Evolutionary conservation across 2,329 filamentous ascomycete genomes (phyloP).

Genomic region (Colletotrichum salicis): DNA sequence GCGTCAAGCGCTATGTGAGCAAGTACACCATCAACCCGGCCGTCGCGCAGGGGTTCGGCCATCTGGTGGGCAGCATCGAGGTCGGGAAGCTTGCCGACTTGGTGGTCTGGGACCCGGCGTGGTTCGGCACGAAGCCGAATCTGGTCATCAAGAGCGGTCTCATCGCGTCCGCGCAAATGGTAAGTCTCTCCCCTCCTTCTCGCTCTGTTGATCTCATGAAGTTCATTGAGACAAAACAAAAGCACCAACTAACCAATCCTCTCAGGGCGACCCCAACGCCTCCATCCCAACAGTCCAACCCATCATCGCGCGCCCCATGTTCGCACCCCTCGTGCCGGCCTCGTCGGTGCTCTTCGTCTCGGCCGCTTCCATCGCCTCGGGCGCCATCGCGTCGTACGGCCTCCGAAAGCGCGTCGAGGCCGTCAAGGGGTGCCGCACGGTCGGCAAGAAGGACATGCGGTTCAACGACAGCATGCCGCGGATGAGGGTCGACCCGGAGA

Average conservation of each 20-base stretch:
- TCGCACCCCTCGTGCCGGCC: constrained; percentile 76
- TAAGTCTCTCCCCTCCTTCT: constrained; percentile 49
- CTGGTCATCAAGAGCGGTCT: constrained; percentile 88
- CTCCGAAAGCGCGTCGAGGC: constrained; percentile 83
- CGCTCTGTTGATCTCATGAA: neutral
- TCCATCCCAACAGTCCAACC: constrained; percentile 91
- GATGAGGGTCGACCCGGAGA: constrained; percentile 94
- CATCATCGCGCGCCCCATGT: constrained; percentile 86
- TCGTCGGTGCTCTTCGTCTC: constrained; percentile 88
- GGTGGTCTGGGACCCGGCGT: constrained; percentile 85
- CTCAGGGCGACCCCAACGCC: constrained; percentile 79
- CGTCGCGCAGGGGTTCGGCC: constrained; percentile 88
- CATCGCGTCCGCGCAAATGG: constrained; percentile 86
- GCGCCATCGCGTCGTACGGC: constrained; percentile 76
- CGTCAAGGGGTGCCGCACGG: constrained; percentile 78
- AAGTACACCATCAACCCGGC: constrained; percentile 98
- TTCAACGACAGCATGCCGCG: constrained; percentile 84
- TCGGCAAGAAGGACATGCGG: constrained; percentile 90
- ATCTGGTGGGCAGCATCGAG: constrained; percentile 87
- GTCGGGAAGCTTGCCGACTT: constrained; percentile 91
- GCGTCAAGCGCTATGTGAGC: constrained; percentile 91
- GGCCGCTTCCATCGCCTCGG: constrained; percentile 73
- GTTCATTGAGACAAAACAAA: neutral
- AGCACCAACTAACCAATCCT: neutral
- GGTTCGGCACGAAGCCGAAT: constrained; percentile 87